Evolutionary conservation across 306 rosid genomes (phyloP), one percentile per base, ranked within the genome.

Genomic region (Castanea sativa): DNA sequence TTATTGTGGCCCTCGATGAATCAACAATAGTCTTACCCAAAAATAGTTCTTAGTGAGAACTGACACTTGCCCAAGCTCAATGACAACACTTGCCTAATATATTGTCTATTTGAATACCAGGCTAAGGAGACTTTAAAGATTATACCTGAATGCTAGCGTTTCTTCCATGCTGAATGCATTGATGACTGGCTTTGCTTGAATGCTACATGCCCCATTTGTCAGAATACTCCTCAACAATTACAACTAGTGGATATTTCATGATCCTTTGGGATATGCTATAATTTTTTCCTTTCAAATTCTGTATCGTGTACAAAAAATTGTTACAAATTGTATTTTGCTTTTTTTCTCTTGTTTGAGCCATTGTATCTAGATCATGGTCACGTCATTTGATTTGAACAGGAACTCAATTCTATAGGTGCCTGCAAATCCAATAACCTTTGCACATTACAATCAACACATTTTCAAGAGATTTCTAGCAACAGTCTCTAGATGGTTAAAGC

Each of bases 1-100:
- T 20, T 1, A 10, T 71, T 5, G 77, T 64, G 65, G 93, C 97
- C 2, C 89, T 91, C 0, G 98, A 88, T 25, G 85, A 87, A 23
- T 79, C 93, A 4, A 90, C 92, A 12, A 93, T 93, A 19, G 92
- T 87, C 20, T 88, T 93, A 83, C 35, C 97, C 97, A 0, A 88
- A 83, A 72, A 87, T 79, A 2, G 63, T 75, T 8, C 65, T 91
- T 1, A 90, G 90, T 0, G 92, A 88, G 52, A 91, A 88, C 6
- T 76, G 83, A 32, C 81, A 86, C 11, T 55, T 91, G 19, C 90
- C 91, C 0, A 89, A 82, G 71, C 84, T 86, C 67, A 81, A 41
- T 3, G 90, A 91, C 30, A 88, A 73, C 35, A 86, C 76, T 1
- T 90, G 97, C 72, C 80, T 94, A 1, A 91, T 88, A 20, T 93